A percentile compares a stretch with the other conserved stretches of the same genome.
Conservation (phyloP, 2,329 filamentous ascomycete species). For the Incumbomyces lentus region DNA sequence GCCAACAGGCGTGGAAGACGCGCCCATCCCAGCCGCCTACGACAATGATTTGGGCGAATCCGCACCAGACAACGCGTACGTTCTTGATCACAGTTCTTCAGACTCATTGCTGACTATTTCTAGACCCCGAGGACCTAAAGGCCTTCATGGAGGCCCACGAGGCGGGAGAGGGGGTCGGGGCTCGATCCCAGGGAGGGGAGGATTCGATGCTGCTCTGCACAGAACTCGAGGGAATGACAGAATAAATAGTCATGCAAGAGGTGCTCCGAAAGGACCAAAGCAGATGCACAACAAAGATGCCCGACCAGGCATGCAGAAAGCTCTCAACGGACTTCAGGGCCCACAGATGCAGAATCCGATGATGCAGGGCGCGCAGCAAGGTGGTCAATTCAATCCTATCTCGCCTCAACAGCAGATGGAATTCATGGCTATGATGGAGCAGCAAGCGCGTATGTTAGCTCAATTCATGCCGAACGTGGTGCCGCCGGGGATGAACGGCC, state of each 20-base stretch:
- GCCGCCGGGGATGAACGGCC: constrained; percentile 42
- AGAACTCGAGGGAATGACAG: constrained; percentile 70
- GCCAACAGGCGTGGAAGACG: constrained; percentile 52
- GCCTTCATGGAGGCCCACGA: constrained; percentile 69
- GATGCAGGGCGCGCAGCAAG: constrained; percentile 25
- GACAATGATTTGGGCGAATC: constrained; percentile 19
- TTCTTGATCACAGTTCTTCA: constrained; percentile 6
- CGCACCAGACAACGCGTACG: constrained; percentile 22
- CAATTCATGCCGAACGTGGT: constrained; percentile 53
- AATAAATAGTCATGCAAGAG: constrained; percentile 66
- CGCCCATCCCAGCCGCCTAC: constrained; percentile 17
- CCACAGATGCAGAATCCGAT: constrained; percentile 33
- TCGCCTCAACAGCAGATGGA: constrained; percentile 57
- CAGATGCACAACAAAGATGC: constrained; percentile 37
- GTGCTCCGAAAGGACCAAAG: constrained; percentile 61
- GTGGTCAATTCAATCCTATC: constrained; percentile 26
- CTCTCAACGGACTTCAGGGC: constrained; percentile 31
- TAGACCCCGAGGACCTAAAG: constrained; percentile 88
- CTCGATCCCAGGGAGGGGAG: constrained; percentile 58
- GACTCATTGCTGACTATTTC: constrained; percentile 7
- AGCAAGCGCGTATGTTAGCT: constrained; percentile 78
- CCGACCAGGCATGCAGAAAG: constrained; percentile 37
- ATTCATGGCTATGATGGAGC: constrained; percentile 67
- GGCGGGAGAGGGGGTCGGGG: constrained; percentile 71
- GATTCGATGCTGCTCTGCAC: constrained; percentile 64